These are phyloP conservation scores for Euphorbia schlechtendalii DNA, from an alignment of 441 rosid genomes.

Conservation along the genomic window DNA sequence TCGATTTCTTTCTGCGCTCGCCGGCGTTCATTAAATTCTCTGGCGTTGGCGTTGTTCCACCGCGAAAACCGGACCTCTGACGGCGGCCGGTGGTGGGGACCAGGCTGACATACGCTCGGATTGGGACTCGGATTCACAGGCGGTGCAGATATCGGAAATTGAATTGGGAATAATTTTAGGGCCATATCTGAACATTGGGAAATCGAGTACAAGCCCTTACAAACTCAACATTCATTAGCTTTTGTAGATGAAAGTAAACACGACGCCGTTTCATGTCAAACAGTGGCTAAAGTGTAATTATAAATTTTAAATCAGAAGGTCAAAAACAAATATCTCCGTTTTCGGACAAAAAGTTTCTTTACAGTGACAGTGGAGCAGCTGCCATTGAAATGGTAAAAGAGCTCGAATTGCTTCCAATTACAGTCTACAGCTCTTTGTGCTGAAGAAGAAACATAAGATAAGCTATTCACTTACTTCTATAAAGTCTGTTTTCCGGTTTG, in stretches of 20 bases:
- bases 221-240: not conserved
- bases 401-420: not conserved
- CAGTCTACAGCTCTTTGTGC: not conserved
- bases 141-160: constrained; percentile 53
- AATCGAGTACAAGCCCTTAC: not conserved
- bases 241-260: not conserved
- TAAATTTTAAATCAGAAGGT: constrained; percentile 1
- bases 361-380: not conserved
- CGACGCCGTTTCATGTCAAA: constrained; percentile 6
- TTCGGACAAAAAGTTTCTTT: not conserved
- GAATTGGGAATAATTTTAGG: constrained; percentile 48
- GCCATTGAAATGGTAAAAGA: not conserved
- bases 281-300: not conserved
- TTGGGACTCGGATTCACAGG: constrained; percentile 24
- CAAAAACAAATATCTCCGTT: not conserved
- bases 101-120: constrained; percentile 7
- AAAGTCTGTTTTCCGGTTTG: too few relatives aligned
- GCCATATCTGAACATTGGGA: constrained; percentile 35
- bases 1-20: constrained; percentile 61
- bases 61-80: constrained; percentile 56
- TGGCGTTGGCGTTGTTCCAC: constrained; percentile 79
- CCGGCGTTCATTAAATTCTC: constrained; percentile 53
- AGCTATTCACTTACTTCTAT: not conserved
- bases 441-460: not conserved
- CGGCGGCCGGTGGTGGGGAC: constrained; percentile 28